Conservation (phyloP, 768 basidiomycete species). For the Kwoniella heveanensis region DNA sequence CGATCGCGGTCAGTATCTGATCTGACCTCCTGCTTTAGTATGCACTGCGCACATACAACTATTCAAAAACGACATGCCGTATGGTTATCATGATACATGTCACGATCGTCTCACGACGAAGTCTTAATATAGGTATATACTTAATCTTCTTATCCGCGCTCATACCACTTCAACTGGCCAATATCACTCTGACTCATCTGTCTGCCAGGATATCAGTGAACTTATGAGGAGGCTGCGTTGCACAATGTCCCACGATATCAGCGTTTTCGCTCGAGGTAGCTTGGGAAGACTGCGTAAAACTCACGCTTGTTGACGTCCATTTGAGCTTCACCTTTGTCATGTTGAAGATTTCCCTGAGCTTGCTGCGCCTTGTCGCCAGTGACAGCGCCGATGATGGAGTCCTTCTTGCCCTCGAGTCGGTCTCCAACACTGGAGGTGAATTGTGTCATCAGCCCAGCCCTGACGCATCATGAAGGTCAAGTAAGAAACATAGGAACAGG, state of each 20-base stretch:
- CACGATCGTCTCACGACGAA: not conserved
- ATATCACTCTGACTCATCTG: too few species aligned
- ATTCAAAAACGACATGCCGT: too few species aligned
- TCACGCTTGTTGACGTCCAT: constrained; percentile 38
- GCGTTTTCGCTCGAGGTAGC: not conserved
- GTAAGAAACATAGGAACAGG: too few species aligned
- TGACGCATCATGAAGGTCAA: too few species aligned
- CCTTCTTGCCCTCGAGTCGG: constrained; percentile 53
- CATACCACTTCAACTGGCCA: not conserved
- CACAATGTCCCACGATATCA: not conserved
- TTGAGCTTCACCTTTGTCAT: constrained; percentile 44
- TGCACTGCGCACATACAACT: too few species aligned
- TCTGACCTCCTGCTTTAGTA: too few species aligned
- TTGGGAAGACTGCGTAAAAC: not conserved
- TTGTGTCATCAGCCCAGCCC: not conserved
- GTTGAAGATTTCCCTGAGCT: constrained; percentile 47
- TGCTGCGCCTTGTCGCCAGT: constrained; percentile 54
- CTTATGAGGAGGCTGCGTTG: constrained; percentile 10
- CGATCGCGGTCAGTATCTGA: too few species aligned
- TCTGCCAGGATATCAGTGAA: too few species aligned
- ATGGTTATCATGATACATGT: not conserved
- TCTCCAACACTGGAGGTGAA: constrained; percentile 41
- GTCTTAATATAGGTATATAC: not conserved
- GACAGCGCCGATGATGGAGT: constrained; percentile 53
- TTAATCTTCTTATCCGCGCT: not conserved